Evolutionary conservation across 1,284 basidiomycete species (phyloP).

Genomic region (Sporisorium sorghi): DNA sequence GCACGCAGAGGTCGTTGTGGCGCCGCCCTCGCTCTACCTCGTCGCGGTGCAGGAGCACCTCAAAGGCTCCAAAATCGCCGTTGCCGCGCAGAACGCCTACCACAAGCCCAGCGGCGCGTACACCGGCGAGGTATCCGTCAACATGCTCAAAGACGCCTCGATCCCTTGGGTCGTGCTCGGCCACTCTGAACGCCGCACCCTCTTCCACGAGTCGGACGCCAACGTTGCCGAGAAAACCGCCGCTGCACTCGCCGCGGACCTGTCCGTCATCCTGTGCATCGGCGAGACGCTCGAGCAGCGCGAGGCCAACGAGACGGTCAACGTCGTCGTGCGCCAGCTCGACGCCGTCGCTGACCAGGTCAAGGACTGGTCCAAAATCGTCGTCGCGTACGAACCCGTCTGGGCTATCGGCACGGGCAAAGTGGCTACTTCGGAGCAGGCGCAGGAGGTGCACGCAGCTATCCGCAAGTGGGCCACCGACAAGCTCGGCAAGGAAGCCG

Average conservation of each 20-base stretch:
- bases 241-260: conserved; percentile 78
- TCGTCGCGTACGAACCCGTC: conserved; percentile 84
- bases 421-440: conserved; percentile 88
- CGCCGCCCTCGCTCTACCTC: conserved; percentile 67
- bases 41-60: conserved; percentile 61
- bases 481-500: conserved; percentile 78
- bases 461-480: conserved; percentile 82
- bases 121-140: conserved; percentile 74
- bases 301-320: conserved; percentile 81
- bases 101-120: conserved; percentile 87
- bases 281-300: conserved; percentile 93
- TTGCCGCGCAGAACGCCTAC: conserved; percentile 94
- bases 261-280: conserved; percentile 93
- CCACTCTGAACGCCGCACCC: conserved; percentile 94
- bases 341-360: conserved; percentile 78
- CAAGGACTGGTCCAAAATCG: conserved; percentile 88
- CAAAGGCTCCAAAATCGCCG: conserved; percentile 60
- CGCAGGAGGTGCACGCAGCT: conserved; percentile 89
- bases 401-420: conserved; percentile 99
- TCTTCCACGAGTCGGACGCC: conserved; percentile 89
- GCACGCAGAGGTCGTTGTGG: conserved; percentile 63
- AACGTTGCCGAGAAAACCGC: conserved; percentile 85
- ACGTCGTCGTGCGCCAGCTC: conserved; percentile 86
- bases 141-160: conserved; percentile 83
- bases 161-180: conserved; percentile 95